phyloP scores from a whole-genome alignment of 495 filamentous ascomycete species.

The Penicillium waksmanii region DNA sequence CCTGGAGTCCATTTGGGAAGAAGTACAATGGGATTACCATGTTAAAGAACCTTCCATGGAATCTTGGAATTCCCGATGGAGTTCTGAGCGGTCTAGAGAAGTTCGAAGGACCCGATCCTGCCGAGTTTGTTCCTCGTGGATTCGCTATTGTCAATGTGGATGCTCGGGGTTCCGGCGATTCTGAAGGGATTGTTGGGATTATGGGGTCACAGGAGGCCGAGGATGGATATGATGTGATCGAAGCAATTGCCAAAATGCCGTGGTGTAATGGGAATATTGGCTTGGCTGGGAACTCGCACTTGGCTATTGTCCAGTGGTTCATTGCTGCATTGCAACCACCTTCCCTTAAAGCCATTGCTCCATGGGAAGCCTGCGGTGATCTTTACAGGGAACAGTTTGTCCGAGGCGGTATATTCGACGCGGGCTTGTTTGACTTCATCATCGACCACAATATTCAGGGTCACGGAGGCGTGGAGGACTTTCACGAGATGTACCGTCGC shows the following conservation, averaged over 20 bases:
- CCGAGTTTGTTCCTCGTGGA: constrained; percentile 40
- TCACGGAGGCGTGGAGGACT: constrained; percentile 33
- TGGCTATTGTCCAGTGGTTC: constrained; percentile 43
- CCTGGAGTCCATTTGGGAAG: constrained; percentile 42
- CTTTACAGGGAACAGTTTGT: constrained; percentile 38
- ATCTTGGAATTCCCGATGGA: constrained; percentile 22
- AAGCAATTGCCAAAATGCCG: constrained; percentile 19
- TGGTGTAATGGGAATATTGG: constrained; percentile 32
- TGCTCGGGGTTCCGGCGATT: constrained; percentile 38
- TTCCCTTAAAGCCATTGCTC: constrained; percentile 42
- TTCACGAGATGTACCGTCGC: constrained; percentile 23
- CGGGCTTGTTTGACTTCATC: constrained; percentile 17
- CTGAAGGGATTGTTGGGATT: constrained; percentile 38
- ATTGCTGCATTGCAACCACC: constrained; percentile 42
- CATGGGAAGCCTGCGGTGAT: constrained; percentile 45
- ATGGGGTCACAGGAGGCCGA: constrained; percentile 43
- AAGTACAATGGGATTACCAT: constrained; percentile 23
- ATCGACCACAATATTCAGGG: constrained; percentile 11
- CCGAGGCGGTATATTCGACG: constrained; percentile 52
- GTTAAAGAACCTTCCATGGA: constrained; percentile 11
- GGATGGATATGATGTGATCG: constrained; percentile 29
- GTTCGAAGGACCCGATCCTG: constrained; percentile 51
- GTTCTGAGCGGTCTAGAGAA: constrained; percentile 31
- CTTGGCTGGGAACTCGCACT: constrained; percentile 34
- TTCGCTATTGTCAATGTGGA: constrained; percentile 48